These are phyloP conservation scores for Calycina herbarum DNA, from an alignment of 2,329 filamentous ascomycete genomes.

Conservation along the genomic window DNA sequence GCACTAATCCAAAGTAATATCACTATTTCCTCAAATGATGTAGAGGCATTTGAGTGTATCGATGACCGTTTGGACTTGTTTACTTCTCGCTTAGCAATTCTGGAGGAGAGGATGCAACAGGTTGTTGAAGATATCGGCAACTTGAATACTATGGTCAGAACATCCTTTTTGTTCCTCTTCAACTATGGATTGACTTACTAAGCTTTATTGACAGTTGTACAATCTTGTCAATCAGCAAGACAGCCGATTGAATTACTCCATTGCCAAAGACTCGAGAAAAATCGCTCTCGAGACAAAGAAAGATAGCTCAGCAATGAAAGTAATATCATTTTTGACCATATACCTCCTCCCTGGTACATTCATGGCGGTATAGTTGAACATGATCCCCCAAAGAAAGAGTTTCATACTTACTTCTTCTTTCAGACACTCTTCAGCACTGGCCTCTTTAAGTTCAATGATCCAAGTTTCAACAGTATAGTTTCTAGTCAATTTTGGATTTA, in stretches of 20 bases:
- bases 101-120: not conserved
- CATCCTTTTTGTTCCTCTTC: not conserved
- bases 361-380: conserved; percentile 13
- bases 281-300: conserved; percentile 19
- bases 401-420: too few relatives aligned
- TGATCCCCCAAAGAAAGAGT: too few relatives aligned
- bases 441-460: not conserved
- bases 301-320: conserved; percentile 54
- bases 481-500: not conserved
- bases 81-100: not conserved
- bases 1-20: not conserved
- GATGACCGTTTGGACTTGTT: not conserved
- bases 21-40: not conserved
- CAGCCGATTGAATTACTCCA: not conserved
- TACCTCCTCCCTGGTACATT: conserved; percentile 39
- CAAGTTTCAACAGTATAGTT: not conserved
- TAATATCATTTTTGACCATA: conserved; percentile 49
- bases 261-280: conserved; percentile 2
- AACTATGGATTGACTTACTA: not conserved
- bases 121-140: not conserved
- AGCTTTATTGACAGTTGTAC: not conserved
- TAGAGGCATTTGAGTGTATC: not conserved
- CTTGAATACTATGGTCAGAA: not conserved
- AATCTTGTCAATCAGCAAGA: conserved; percentile 1
- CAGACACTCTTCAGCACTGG: not conserved